phyloP scores from a whole-genome alignment of 2,329 filamentous ascomycete species.

The Blastomyces percursus region DNA sequence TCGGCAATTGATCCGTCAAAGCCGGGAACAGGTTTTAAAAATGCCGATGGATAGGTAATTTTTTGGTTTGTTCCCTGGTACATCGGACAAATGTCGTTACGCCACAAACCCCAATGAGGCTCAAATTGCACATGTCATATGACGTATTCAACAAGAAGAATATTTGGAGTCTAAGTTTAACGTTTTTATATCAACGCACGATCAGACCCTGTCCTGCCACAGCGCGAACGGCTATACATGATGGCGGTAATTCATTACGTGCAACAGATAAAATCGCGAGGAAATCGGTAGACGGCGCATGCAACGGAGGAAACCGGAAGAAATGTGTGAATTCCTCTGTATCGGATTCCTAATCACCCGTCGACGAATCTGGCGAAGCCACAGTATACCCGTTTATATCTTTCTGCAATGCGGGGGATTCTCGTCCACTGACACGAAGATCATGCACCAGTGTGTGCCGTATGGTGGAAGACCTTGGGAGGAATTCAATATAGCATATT shows the following conservation, averaged over 20 bases:
- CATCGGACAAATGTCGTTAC: background rate
- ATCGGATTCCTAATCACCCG: background rate
- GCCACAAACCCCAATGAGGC: background rate
- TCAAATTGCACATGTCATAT: background rate
- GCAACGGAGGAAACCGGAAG: background rate
- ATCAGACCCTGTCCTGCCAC: background rate
- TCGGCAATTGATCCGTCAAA: slow-evolving; percentile 1
- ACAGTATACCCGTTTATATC: background rate
- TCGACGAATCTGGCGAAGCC: no score
- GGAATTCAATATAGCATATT: background rate
- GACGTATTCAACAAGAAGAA: background rate
- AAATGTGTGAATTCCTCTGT: background rate
- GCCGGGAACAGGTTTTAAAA: background rate
- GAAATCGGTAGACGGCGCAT: background rate
- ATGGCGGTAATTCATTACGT: background rate
- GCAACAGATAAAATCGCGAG: no score
- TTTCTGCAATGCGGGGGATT: background rate
- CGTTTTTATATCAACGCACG: background rate
- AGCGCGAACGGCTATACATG: background rate
- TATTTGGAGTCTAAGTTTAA: background rate
- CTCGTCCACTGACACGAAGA: background rate
- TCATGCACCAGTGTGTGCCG: background rate
- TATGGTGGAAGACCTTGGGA: background rate
- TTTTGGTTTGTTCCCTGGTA: background rate
- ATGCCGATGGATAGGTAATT: background rate